Base-by-base conservation (phyloP, 805 yeast species). In the Pichia pseudocactophila region DNA sequence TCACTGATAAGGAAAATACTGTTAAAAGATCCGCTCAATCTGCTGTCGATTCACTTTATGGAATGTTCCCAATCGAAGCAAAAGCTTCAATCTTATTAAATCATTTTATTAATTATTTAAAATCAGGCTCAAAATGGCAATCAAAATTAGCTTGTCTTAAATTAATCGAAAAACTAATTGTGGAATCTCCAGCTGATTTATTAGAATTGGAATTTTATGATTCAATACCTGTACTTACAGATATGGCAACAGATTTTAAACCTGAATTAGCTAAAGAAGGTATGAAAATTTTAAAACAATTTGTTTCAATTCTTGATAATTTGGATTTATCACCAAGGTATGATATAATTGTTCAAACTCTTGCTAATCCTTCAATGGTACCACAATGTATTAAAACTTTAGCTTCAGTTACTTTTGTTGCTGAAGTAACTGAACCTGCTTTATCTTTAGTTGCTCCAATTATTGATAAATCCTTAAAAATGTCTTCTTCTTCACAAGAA, bases 341-440 rank as follows among this genome's bases (percentile, higher is more conserved):
- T 57, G 89, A 87, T 50, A 62, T 80, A 41, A 87, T 90, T 60
- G 83, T 86, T 32, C 84, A 82, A 50, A 90, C 97, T 39, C 73
- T 92, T 63, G 88, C 94, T 37, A 84, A 90, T 58, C 97, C 97
- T 43, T 71, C 72, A 50, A 83, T 84, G 59, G 95, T 90, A 39
- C 85, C 96, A 44, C 81, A 76, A 46, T 88, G 96, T 64, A 85
- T 90, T 62, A 85, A 82, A 64, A 77, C 90, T 35, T 73, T 90
- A 49, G 82, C 96, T 2, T 83, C 94, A 33, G 97, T 90, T 42
- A 92, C 98, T 0, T 90, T 90, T 62, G 97, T 90, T 39, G 96
- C 98, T 37, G 98, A 92, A 68, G 98, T 90, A 49, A 92, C 97
- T 13, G 97, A 89, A 68, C 94, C 97, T 5, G 94, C 95, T 4